These are phyloP conservation scores for Proliferodiscus dingleyae DNA, from an alignment of 2,329 filamentous ascomycete species.

Conservation along the genomic window DNA sequence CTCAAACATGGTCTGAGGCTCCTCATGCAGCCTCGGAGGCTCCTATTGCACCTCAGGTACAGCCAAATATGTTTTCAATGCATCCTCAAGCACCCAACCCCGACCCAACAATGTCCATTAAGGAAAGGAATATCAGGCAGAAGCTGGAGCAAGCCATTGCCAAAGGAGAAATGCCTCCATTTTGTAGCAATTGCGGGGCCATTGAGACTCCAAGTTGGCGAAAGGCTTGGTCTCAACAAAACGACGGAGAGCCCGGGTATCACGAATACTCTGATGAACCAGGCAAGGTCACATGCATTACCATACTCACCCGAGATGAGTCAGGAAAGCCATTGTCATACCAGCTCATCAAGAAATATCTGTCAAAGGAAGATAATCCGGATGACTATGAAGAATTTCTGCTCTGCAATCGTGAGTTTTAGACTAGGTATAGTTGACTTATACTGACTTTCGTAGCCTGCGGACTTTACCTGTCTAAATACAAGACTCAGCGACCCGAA, in stretches of 20 bases:
- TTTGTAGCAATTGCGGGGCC: slow-evolving; percentile 86
- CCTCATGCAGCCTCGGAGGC: slow-evolving; percentile 38
- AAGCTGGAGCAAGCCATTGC: slow-evolving; percentile 59
- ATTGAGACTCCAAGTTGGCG: slow-evolving; percentile 97
- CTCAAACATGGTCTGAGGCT: slow-evolving; percentile 42
- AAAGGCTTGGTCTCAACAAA: slow-evolving; percentile 79
- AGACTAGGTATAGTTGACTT: slow-evolving; percentile 8
- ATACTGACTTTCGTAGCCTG: slow-evolving; percentile 54
- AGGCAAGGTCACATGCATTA: slow-evolving; percentile 69
- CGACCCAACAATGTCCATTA: no score
- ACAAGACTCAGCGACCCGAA: slow-evolving; percentile 74
- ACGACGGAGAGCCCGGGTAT: slow-evolving; percentile 63
- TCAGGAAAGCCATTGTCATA: slow-evolving; percentile 61
- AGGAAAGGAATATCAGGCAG: slow-evolving; percentile 39
- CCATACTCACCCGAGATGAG: slow-evolving; percentile 58
- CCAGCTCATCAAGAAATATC: slow-evolving; percentile 71
- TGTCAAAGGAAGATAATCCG: slow-evolving; percentile 59
- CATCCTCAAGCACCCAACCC: no score
- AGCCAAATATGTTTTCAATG: slow-evolving; percentile 3
- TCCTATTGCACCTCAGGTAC: slow-evolving; percentile 1
- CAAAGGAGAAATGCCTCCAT: slow-evolving; percentile 81
- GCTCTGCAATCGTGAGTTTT: slow-evolving; percentile 77
- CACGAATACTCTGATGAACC: slow-evolving; percentile 69
- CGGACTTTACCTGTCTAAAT: slow-evolving; percentile 90
- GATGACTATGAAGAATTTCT: slow-evolving; percentile 64